Evolutionary conservation across 768 basidiomycete genomes (phyloP).

Genomic region (Termitomyces sp.): DNA sequence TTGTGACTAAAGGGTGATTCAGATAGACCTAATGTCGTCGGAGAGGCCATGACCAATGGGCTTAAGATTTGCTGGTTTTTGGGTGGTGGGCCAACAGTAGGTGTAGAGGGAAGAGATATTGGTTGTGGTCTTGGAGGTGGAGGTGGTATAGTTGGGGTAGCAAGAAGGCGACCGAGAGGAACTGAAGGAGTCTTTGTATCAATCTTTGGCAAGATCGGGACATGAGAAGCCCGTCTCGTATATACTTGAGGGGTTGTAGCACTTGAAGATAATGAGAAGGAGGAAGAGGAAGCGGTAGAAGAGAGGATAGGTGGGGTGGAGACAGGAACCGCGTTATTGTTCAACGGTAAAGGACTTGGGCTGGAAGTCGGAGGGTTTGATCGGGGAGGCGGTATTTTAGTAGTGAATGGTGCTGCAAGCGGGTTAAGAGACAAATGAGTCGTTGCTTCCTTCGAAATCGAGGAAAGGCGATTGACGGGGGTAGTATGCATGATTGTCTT

Average conservation of each 20-base stretch:
- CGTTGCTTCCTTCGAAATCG: neutral
- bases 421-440: conserved; percentile 12
- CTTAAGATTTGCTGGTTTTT: conserved; percentile 37
- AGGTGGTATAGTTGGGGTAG: conserved; percentile 29
- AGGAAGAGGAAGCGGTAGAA: conserved; percentile 1
- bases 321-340: conserved; percentile 7
- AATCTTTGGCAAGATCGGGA: conserved; percentile 13
- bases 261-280: conserved; percentile 3
- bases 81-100: conserved; percentile 24
- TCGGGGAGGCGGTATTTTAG: conserved; percentile 2
- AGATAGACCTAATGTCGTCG: conserved; percentile 19
- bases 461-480: neutral
- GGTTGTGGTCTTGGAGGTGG: conserved; percentile 31
- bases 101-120: conserved; percentile 44
- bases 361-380: conserved; percentile 10
- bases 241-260: conserved; percentile 5
- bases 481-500: neutral
- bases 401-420: conserved; percentile 18
- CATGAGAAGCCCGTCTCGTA: conserved; percentile 11
- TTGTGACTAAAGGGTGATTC: neutral
- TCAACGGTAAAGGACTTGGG: conserved; percentile 9
- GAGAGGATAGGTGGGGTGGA: conserved; percentile 11
- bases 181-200: conserved; percentile 15
- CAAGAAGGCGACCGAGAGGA: neutral
- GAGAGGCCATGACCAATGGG: conserved; percentile 33